phyloP scores from a whole-genome alignment of 2,329 filamentous ascomycete genomes.

The Aspergillus quadrilineatus region DNA sequence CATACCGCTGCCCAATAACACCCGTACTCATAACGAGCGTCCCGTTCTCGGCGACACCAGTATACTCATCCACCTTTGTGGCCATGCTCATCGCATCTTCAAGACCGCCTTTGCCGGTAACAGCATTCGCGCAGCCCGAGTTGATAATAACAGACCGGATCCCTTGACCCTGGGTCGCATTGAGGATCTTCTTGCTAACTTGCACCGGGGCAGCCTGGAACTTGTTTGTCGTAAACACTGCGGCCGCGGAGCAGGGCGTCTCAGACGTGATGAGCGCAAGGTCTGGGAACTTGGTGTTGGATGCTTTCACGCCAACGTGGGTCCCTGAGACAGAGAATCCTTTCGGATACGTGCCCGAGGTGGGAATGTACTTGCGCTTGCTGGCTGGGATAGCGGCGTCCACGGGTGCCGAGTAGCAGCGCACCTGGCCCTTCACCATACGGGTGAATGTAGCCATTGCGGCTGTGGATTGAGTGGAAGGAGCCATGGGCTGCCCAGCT shows the following conservation, averaged over 20 bases:
- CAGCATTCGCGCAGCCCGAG: slow-evolving; percentile 94
- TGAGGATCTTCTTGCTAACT: slow-evolving; percentile 72
- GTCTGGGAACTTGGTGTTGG: slow-evolving; percentile 88
- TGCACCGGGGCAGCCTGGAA: slow-evolving; percentile 96
- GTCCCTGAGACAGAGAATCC: slow-evolving; percentile 86
- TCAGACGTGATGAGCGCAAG: slow-evolving; percentile 87
- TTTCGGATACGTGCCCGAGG: slow-evolving; percentile 79
- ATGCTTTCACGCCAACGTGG: slow-evolving; percentile 89
- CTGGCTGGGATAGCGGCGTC: slow-evolving; percentile 64
- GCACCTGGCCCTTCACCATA: slow-evolving; percentile 41
- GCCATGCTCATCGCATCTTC: slow-evolving; percentile 89
- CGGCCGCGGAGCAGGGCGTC: slow-evolving; percentile 78
- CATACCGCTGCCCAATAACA: slow-evolving; percentile 86
- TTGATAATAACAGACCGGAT: slow-evolving; percentile 86
- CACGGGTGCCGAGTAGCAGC: slow-evolving; percentile 47
- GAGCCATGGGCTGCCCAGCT: slow-evolving; percentile 25
- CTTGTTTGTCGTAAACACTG: slow-evolving; percentile 96
- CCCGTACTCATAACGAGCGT: slow-evolving; percentile 99
- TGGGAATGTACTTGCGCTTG: slow-evolving; percentile 89
- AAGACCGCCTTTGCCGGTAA: slow-evolving; percentile 84
- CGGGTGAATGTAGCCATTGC: slow-evolving; percentile 36
- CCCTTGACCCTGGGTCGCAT: slow-evolving; percentile 64
- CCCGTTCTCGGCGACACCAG: slow-evolving; percentile 52
- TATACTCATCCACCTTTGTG: slow-evolving; percentile 68
- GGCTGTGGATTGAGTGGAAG: slow-evolving; percentile 28